Evolutionary conservation across 2,329 filamentous ascomycete species (phyloP), one percentile per base, ranked within the genome.

Genomic region (Neofusicoccum umdonicola): DNA sequence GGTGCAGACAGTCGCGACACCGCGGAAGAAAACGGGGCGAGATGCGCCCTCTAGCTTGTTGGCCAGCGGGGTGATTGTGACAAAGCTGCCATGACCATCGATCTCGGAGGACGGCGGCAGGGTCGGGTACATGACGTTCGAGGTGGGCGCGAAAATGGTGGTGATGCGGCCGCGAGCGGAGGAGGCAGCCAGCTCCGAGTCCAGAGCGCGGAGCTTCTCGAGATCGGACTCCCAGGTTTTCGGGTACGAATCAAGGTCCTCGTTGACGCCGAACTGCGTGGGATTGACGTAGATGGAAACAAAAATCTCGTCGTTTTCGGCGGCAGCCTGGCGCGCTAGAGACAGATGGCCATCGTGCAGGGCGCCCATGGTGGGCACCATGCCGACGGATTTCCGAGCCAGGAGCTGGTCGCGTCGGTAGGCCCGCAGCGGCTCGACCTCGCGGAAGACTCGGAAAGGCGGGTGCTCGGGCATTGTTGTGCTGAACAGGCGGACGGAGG

Each of bases 281-380:
- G 95, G 95, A 77, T 99, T 99, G 73, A 99, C 91, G 77, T 94
- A 99, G 70, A 98, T 89, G 74, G 90, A 93, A 64, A 99, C 91
- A 67, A 97, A 88, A 64, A 98, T 91, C 70, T 93, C 86, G 69
- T 91, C 90, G 79, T 93, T 95, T 71, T 96, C 92, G 54, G 84
- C 82, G 1, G 93, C 93, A 3, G 95, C 95, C 70, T 88, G 86
- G 66, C 92, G 90, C 72, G 97, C 90, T 22, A 99, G 85, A 3
- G 91, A 90, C 60, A 97, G 79, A 79, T 99, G 95, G 45, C 95
- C 95, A 63, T 88, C 86, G 78, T 99, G 95, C n/a, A 99, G 85
- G 57, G 95, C 95, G 67, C 95, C 95, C 95, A 99, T 98, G 37
- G 95, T 99, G 1, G 95, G 95, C 41, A 99, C 93, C 34, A 99